phyloP scores from a whole-genome alignment of 2,329 filamentous ascomycete species.

The Pseudomassariella vexata region DNA sequence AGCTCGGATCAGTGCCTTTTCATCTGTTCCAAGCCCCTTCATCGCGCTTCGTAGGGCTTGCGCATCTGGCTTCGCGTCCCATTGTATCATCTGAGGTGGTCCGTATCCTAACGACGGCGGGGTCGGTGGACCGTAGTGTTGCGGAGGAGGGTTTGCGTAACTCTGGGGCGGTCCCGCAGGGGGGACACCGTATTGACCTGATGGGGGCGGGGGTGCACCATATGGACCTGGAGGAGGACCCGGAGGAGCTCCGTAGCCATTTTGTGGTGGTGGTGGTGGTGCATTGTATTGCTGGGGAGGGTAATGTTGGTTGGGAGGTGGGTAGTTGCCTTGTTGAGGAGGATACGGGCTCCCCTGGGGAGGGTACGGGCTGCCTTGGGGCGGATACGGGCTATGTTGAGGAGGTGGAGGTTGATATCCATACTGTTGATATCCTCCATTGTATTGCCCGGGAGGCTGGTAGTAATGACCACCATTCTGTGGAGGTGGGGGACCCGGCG shows the following conservation, averaged over 20 bases:
- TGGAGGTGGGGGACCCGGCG: slow-evolving; percentile 12
- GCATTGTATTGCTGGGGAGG: slow-evolving; percentile 27
- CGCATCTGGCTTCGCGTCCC: slow-evolving; percentile 64
- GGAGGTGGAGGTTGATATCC: slow-evolving; percentile 27
- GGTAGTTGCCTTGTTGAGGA: slow-evolving; percentile 18
- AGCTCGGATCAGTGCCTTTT: slow-evolving; percentile 65
- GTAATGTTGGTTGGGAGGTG: slow-evolving; percentile 21
- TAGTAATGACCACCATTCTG: slow-evolving; percentile 23
- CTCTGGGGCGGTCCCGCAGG: slow-evolving; percentile 30
- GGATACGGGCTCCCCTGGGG: slow-evolving; percentile 10
- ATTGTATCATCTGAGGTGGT: slow-evolving; percentile 61
- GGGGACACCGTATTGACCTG: slow-evolving; percentile 29
- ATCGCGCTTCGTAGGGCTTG: slow-evolving; percentile 73
- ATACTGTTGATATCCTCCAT: too few species aligned
- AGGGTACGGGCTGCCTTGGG: slow-evolving; percentile 16
- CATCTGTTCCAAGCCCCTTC: slow-evolving; percentile 91
- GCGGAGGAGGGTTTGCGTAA: slow-evolving; percentile 18
- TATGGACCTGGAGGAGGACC: slow-evolving; percentile 25
- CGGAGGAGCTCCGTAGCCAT: slow-evolving; percentile 28
- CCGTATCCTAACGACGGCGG: slow-evolving; percentile 71
- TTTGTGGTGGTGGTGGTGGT: slow-evolving; percentile 21
- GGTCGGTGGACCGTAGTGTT: slow-evolving; percentile 41
- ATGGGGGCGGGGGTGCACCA: slow-evolving; percentile 32
- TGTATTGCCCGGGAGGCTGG: slow-evolving; percentile 14
- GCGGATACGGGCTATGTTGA: slow-evolving; percentile 23